Evolutionary conservation across 768 basidiomycete species (phyloP).

Genomic region (Pilatotrama ljubarskyi): DNA sequence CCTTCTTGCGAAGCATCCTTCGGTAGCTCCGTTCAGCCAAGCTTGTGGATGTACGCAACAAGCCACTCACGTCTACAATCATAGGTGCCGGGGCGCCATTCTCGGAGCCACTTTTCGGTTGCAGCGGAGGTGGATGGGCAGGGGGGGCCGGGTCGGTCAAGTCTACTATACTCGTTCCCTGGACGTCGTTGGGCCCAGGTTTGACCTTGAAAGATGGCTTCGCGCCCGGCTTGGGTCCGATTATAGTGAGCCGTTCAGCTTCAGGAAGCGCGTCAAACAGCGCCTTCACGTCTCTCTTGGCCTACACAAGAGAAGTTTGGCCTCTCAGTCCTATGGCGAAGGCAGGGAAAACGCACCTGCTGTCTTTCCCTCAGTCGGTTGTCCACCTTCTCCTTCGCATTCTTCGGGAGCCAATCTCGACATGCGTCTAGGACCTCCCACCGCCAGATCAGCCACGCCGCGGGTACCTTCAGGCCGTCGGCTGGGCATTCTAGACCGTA

Average conservation of each 20-base stretch:
- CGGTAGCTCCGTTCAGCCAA: slow-evolving; percentile 23
- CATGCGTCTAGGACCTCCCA: slow-evolving; percentile 77
- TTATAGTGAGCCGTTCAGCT: slow-evolving; percentile 53
- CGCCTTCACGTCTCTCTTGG: slow-evolving; percentile 52
- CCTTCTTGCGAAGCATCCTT: slow-evolving; percentile 34
- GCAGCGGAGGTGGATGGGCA: not conserved
- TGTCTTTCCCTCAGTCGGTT: slow-evolving; percentile 61
- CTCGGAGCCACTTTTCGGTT: not conserved
- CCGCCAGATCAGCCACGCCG: slow-evolving; percentile 73
- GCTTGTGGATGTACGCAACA: not conserved
- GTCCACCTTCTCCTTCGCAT: slow-evolving; percentile 61
- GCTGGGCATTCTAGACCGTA: slow-evolving; percentile 67
- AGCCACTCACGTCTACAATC: not conserved
- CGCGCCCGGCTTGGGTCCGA: slow-evolving; percentile 37
- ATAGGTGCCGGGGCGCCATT: slow-evolving; percentile 33
- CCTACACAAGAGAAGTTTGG: slow-evolving; percentile 42
- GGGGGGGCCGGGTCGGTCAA: not conserved
- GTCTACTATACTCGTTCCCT: slow-evolving; percentile 1
- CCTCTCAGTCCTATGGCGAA: not conserved
- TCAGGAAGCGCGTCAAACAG: slow-evolving; percentile 60
- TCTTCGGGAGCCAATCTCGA: slow-evolving; percentile 66
- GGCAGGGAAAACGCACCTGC: slow-evolving; percentile 45
- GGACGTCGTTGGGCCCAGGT: slow-evolving; percentile 2
- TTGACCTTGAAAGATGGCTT: slow-evolving; percentile 9
- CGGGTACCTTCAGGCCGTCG: slow-evolving; percentile 53